Evolutionary conservation across 495 filamentous ascomycete species (phyloP).

Genomic region (Bryoglossum gracile): DNA sequence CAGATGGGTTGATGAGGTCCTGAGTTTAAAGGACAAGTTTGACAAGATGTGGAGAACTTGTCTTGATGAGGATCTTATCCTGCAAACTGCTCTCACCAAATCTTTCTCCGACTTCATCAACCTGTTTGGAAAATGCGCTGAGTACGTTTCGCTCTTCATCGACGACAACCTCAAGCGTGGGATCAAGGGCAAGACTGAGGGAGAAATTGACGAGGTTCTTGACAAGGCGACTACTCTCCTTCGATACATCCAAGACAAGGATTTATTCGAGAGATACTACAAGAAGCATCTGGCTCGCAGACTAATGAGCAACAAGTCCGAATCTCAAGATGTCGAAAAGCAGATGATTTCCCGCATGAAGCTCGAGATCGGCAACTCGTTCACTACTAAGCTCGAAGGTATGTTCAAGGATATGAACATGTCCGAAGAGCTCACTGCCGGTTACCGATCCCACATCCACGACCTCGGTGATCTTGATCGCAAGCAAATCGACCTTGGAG

Average conservation of each 20-base stretch:
- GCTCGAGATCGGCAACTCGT: slow-evolving; percentile 86
- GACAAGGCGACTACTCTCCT: slow-evolving; percentile 87
- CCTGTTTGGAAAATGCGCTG: slow-evolving; percentile 68
- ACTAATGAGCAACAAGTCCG: slow-evolving; percentile 75
- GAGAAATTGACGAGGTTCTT: slow-evolving; percentile 76
- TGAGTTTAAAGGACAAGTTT: slow-evolving; percentile 82
- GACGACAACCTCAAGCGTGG: slow-evolving; percentile 95
- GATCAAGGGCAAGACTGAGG: slow-evolving; percentile 85
- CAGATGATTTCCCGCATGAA: slow-evolving; percentile 97
- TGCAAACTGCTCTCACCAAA: slow-evolving; percentile 73
- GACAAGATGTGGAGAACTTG: slow-evolving; percentile 64
- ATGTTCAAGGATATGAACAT: slow-evolving; percentile 98
- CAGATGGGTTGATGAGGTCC: slow-evolving; percentile 90
- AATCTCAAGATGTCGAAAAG: slow-evolving; percentile 84
- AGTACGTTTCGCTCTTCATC: slow-evolving; percentile 93
- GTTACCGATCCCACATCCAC: slow-evolving; percentile 63
- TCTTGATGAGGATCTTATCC: slow-evolving; percentile 64
- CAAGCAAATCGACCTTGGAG: slow-evolving; percentile 66
- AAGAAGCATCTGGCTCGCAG: slow-evolving; percentile 92
- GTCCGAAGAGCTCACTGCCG: slow-evolving; percentile 74
- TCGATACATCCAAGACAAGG: slow-evolving; percentile 82
- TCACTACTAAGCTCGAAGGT: slow-evolving; percentile 84
- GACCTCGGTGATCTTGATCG: slow-evolving; percentile 56
- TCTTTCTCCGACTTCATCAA: slow-evolving; percentile 93
- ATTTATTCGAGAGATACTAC: slow-evolving; percentile 95